A percentile compares a stretch with the other conserved stretches of the same genome.
These are phyloP conservation scores for Maudiozyma bulderi DNA, from an alignment of 805 yeast genomes.

Conservation along the genomic window DNA sequence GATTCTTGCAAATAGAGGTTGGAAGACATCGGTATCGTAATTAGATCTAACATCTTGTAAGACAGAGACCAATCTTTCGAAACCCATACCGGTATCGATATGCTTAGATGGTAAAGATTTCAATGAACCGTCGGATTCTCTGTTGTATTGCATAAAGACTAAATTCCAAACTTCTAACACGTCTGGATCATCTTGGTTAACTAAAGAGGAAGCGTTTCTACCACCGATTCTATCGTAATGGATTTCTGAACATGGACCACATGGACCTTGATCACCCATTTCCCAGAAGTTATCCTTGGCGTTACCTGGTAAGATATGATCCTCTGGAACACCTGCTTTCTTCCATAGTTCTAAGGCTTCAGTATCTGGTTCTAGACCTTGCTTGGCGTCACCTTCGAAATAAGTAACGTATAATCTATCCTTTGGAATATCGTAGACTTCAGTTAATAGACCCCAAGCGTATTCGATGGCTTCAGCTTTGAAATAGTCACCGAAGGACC, in stretches of 20 bases:
- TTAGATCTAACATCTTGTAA: slow-evolving; percentile 86
- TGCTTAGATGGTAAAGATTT: slow-evolving; percentile 87
- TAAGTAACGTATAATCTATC: slow-evolving; percentile 89
- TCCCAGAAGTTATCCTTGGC: slow-evolving; percentile 97
- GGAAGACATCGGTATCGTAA: slow-evolving; percentile 95
- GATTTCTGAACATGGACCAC: slow-evolving; percentile 98
- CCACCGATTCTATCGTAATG: slow-evolving; percentile 98
- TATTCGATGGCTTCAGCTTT: slow-evolving; percentile 82
- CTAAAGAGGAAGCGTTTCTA: slow-evolving; percentile 84
- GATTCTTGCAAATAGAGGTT: slow-evolving; percentile 76
- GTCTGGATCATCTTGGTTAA: slow-evolving; percentile 95
- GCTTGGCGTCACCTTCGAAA: slow-evolving; percentile 82
- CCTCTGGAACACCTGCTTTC: slow-evolving; percentile 79
- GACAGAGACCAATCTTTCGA: slow-evolving; percentile 91
- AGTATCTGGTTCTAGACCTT: slow-evolving; percentile 83
- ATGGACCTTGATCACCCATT: slow-evolving; percentile 99
- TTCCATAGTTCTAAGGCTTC: slow-evolving; percentile 88
- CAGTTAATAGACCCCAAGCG: slow-evolving; percentile 87
- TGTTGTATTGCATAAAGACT: slow-evolving; percentile 93
- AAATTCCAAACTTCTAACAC: slow-evolving; percentile 97
- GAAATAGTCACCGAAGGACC: slow-evolving; percentile 99
- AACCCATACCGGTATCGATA: slow-evolving; percentile 97
- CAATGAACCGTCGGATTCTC: slow-evolving; percentile 79
- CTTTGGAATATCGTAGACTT: slow-evolving; percentile 67
- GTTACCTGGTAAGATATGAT: slow-evolving; percentile 87